Evolutionary conservation across 2,329 filamentous ascomycete species (phyloP), one percentile per base, ranked within the genome.

Genomic region (Fusarium vanettenii): DNA sequence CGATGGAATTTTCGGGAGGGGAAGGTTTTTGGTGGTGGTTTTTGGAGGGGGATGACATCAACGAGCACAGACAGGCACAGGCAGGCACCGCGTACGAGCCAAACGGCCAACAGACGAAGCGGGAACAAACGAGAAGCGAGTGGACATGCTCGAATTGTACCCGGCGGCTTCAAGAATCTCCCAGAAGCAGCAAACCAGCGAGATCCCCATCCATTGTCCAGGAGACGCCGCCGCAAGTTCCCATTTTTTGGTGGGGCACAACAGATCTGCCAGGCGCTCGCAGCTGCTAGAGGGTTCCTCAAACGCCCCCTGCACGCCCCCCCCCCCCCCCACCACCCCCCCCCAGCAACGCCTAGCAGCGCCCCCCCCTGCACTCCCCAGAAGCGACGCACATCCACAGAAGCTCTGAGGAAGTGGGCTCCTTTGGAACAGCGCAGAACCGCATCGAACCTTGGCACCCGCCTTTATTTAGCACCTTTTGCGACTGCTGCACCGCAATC

Each of bases 371-470:
- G 69, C 64, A 75, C 66, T 70, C 62, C 56, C 56, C 56, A 74
- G 64, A 66, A 74, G 68, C 69, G 74, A 72, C 74, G 59, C 64
- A 69, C 48, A 64, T 72, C 70, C 72, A 67, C 67, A 61, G 43
- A 73, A 73, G 80, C 77, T 71, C 60, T 79, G 79, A 76, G 75
- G 76, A 80, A 82, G 82, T 83, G 82, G 81, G 82, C 78, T 80
- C 78, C 77, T 82, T 79, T 85, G 81, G 84, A 85, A 85, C 78
- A 81, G 80, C 81, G 80, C 82, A 83, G 84, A 85, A 85, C 79
- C 84, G 73, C 80, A 82, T 85, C 82, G 84, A 85, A 85, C 79
- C 76, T 80, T 79, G 74, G 79, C 79, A 80, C 67, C 80, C 73
- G 76, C 79, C 79, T 79, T 81, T 85, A 84, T 85, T 83, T 83